A percentile compares a stretch with the other conserved stretches of the same genome.
These are phyloP conservation scores for Pelagophyceae sp. DNA, from an alignment of 352 stramenopile species.

Conservation along the genomic window DNA sequence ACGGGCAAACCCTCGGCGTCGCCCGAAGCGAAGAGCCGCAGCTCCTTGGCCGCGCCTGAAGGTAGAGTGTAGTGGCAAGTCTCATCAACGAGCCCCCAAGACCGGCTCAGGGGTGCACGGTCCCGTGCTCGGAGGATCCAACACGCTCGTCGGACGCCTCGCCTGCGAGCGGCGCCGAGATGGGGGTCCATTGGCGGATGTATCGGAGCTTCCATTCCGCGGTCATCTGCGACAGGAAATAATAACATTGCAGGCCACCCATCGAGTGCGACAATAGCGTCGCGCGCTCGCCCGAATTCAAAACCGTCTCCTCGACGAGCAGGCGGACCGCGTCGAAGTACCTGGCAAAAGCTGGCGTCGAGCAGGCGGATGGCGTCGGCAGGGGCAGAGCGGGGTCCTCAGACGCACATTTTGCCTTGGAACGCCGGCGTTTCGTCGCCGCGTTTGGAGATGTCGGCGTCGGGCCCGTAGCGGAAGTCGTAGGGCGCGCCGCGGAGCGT, in stretches of 20 bases:
- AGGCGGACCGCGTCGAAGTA: not conserved
- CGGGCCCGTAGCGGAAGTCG: constrained; percentile 21
- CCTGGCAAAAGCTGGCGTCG: no score
- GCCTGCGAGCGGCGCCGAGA: constrained; percentile 21
- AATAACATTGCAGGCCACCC: constrained; percentile 27
- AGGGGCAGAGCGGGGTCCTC: no score
- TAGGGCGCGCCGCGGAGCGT: constrained; percentile 26
- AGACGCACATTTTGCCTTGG: no score
- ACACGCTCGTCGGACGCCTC: no score
- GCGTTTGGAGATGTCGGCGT: not conserved
- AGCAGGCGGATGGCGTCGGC: no score
- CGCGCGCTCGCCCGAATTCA: not conserved
- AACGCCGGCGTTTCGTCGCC: constrained; percentile 20
- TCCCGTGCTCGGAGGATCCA: no score
- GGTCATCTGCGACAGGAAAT: constrained; percentile 20
- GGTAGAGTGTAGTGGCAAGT: no score
- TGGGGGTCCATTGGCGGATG: constrained; percentile 26
- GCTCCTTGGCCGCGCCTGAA: constrained; percentile 17
- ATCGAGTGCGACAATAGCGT: constrained; percentile 28
- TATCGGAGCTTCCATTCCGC: constrained; percentile 32
- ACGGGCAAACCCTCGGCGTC: constrained; percentile 17
- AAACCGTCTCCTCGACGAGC: constrained; percentile 5
- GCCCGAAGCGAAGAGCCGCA: constrained; percentile 28
- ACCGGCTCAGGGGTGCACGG: no score
- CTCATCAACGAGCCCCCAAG: no score